A percentile compares a stretch with the other conserved stretches of the same genome.
phyloP scores from a whole-genome alignment of 164 flowering plant genomes.

The Berberis thunbergii region DNA sequence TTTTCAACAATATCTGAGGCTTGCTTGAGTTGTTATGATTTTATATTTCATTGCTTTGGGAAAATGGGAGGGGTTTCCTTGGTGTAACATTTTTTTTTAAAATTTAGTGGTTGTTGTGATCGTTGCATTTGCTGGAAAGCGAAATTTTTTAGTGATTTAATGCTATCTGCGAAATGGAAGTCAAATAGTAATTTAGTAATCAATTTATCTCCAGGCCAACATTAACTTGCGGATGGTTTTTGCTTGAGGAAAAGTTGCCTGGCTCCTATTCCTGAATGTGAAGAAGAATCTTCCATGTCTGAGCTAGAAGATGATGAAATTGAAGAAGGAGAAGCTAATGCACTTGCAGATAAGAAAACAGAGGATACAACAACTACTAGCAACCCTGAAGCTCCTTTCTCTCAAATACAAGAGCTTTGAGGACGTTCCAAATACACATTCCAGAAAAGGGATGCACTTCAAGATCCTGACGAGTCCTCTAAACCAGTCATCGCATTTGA shows the following conservation, averaged over 20 bases:
- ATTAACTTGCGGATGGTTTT: slow-evolving; percentile 16
- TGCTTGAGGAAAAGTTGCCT: slow-evolving; percentile 73
- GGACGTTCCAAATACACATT: too few relatives aligned
- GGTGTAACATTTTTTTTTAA: not conserved
- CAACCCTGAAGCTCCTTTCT: slow-evolving; percentile 10
- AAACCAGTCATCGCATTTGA: too few relatives aligned
- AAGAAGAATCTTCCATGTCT: slow-evolving; percentile 27
- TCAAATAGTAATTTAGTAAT: not conserved
- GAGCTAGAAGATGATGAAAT: slow-evolving; percentile 38
- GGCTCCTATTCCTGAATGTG: slow-evolving; percentile 89
- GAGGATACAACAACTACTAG: slow-evolving; percentile 2
- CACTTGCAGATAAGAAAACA: slow-evolving; percentile 8
- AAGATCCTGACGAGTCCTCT: too few relatives aligned
- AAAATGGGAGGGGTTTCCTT: not conserved
- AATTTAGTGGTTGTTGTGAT: not conserved
- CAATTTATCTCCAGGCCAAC: slow-evolving; percentile 2
- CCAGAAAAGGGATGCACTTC: too few relatives aligned
- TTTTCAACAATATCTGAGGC: not conserved
- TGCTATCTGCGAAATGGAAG: not conserved
- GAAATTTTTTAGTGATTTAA: not conserved
- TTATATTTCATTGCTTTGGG: not conserved
- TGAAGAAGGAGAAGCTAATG: slow-evolving; percentile 14
- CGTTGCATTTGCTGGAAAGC: too few relatives aligned
- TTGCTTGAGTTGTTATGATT: not conserved
- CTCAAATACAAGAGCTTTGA: not conserved